Percentiles rank a stretch among this genome's conserved stretches.
Conservation (phyloP, 2,329 filamentous ascomycete species). For the Aspergillus floridensis region DNA sequence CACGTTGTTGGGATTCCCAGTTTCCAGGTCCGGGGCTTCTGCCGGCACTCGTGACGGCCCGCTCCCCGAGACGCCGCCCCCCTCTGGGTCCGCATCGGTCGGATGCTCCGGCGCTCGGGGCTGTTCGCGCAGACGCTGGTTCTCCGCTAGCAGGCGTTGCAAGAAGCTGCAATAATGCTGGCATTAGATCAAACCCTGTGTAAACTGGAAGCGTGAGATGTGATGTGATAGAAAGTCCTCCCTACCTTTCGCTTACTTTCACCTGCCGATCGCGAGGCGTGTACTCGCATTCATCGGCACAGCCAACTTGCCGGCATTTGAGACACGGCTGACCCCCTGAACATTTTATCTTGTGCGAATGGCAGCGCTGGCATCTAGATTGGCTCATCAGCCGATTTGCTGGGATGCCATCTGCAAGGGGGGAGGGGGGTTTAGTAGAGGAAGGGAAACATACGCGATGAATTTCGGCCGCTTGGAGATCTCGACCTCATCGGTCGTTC, state of each 20-base stretch:
- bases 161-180: slow-evolving; percentile 25
- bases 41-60: slow-evolving; percentile 17
- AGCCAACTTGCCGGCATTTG: slow-evolving; percentile 40
- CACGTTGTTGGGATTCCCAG: slow-evolving; percentile 26
- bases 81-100: slow-evolving; percentile 22
- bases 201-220: background rate
- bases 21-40: slow-evolving; percentile 25
- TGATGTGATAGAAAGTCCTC: background rate
- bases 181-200: background rate
- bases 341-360: slow-evolving; percentile 49
- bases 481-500: slow-evolving; percentile 12
- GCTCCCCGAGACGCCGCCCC: slow-evolving; percentile 16
- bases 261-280: slow-evolving; percentile 44
- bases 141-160: slow-evolving; percentile 34
- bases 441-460: slow-evolving; percentile 27
- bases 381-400: background rate
- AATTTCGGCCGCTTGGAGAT: slow-evolving; percentile 28
- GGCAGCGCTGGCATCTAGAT: slow-evolving; percentile 43
- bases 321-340: slow-evolving; percentile 46
- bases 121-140: slow-evolving; percentile 31
- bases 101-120: slow-evolving; percentile 27
- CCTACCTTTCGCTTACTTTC: slow-evolving; percentile 38
- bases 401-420: background rate
- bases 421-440: background rate
- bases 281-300: slow-evolving; percentile 41